These are phyloP conservation scores for Hanseniaspora lindneri DNA, from an alignment of 805 yeast species.

Conservation along the genomic window DNA sequence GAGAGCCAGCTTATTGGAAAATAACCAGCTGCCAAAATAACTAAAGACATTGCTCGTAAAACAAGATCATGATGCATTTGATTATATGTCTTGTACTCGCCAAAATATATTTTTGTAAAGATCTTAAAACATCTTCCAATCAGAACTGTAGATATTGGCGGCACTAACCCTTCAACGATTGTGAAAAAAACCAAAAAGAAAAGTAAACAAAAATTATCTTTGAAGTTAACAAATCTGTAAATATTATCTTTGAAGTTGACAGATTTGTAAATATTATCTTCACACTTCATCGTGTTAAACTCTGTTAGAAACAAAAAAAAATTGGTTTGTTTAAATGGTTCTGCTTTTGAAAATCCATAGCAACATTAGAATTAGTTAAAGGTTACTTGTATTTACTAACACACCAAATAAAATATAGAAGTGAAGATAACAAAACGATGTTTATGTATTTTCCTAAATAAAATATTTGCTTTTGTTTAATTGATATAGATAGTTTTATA, in stretches of 20 bases:
- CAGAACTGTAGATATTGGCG: slow-evolving; percentile 51
- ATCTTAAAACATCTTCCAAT: slow-evolving; percentile 52
- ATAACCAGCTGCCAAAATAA: slow-evolving; percentile 38
- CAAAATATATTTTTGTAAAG: slow-evolving; percentile 29
- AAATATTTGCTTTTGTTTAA: too few species aligned
- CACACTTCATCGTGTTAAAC: too few species aligned
- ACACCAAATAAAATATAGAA: too few species aligned
- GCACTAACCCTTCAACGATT: slow-evolving; percentile 40
- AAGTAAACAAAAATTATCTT: slow-evolving; percentile 24
- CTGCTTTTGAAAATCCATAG: too few species aligned
- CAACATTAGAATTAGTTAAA: too few species aligned
- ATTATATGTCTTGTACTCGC: slow-evolving; percentile 24
- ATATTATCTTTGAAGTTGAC: slow-evolving; percentile 17
- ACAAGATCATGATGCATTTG: slow-evolving; percentile 33
- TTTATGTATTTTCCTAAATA: too few species aligned
- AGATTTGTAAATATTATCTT: too few species aligned
- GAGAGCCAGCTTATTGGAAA: slow-evolving; percentile 42
- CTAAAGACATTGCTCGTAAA: slow-evolving; percentile 32
- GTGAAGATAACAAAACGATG: too few species aligned
- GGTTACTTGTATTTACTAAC: too few species aligned
- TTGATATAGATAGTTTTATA: too few species aligned
- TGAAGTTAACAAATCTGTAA: slow-evolving; percentile 20
- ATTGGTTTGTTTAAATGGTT: too few species aligned
- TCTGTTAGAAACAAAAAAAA: too few species aligned
- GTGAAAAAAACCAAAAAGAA: slow-evolving; percentile 32